Evolutionary conservation across 1,284 basidiomycete genomes (phyloP), one percentile per base, ranked within the genome.

Genomic region (Agroathelia rolfsii): DNA sequence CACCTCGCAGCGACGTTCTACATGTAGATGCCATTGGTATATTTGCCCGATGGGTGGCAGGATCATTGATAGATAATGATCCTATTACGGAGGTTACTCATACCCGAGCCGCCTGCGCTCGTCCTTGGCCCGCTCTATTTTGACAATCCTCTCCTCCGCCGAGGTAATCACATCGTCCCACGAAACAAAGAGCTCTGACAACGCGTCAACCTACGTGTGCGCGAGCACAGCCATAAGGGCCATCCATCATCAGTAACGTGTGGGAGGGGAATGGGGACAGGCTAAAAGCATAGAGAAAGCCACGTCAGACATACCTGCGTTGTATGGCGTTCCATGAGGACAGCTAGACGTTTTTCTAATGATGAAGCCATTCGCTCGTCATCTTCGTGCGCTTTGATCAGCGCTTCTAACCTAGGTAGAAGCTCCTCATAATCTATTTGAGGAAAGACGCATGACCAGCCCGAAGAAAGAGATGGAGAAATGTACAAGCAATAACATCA

Each of bases 161-260:
- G 70, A 68, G 10, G 64, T 63, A 8, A 86, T 54, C 1, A 73
- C 64, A 35, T 83, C 80, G 42, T 86, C 80, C 82, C 83, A 87
- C 11, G 69, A 71, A 6, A 87, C 76, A 42, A 86, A 87, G 9
- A 86, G 58, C 40, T 85, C 82, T 4, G 82, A 87, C 2, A 86
- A 59, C 0, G 71, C 68, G 45, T 84, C 80, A 6, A 83, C 73
- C 82, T 85, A 39, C 18, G 16, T 19, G n/a, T 17, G 18, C 28
- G 17, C n/a, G 13, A 28, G 40, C 29, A 28, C 16, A n/a, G 10
- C n/a, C 6, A 38, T 5, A 36, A n/a, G n/a, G 33, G 15, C 27
- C n/a, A 24, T 22, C 17, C 5, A 38, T 13, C 6, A 5, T 17
- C 9, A 36, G 28, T 30, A 25, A 17, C 19, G n/a, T n/a, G n/a